These are phyloP conservation scores for Botrytis cinerea DNA, from an alignment of 2,329 filamentous ascomycete genomes.

Conservation along the genomic window DNA sequence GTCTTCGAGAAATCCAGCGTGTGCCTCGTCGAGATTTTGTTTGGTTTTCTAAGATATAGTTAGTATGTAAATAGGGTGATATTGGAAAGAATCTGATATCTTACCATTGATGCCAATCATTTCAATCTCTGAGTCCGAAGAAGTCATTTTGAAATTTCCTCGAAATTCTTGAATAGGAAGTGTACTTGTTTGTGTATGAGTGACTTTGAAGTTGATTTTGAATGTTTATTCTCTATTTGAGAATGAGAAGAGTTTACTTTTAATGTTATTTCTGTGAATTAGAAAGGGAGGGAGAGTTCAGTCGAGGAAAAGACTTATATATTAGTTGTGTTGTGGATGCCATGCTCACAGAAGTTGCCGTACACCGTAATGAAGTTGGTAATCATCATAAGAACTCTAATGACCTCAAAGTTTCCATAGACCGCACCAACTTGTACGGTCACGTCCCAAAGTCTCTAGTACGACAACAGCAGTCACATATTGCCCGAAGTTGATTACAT, in stretches of 20 bases:
- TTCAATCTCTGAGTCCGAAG: background rate
- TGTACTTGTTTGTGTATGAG: background rate
- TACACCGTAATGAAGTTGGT: background rate
- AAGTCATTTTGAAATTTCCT: background rate
- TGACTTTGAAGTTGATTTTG: background rate
- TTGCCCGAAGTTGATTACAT: background rate
- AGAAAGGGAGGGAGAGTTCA: background rate
- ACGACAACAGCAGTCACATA: background rate
- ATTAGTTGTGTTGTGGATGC: background rate
- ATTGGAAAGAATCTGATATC: background rate
- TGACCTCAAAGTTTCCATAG: background rate
- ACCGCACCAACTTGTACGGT: background rate
- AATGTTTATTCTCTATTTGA: background rate
- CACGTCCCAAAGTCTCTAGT: background rate
- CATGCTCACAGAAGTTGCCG: background rate
- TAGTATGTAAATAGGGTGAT: background rate
- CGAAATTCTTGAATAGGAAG: background rate
- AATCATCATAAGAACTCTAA: background rate
- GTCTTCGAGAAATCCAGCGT: background rate
- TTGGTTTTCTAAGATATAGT: background rate
- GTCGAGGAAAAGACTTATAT: background rate
- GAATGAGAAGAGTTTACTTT: background rate
- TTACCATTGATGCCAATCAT: background rate
- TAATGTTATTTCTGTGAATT: background rate
- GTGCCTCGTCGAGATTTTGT: background rate